Conservation (phyloP, 2,329 filamentous ascomycete genomes). For the Monosporascus sp. region DNA sequence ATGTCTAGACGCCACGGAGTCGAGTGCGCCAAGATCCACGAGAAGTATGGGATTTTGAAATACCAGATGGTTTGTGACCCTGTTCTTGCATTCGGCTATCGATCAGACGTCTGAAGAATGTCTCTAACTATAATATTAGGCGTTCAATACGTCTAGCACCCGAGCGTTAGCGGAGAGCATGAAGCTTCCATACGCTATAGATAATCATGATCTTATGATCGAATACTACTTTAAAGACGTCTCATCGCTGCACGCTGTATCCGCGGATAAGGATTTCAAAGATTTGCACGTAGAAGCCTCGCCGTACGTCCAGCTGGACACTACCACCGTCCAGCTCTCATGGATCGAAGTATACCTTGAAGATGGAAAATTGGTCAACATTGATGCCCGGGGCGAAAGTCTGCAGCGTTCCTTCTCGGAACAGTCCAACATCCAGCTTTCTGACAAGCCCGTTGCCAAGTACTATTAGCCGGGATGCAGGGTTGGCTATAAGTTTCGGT, state of each 20-base stretch:
- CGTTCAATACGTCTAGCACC: slow-evolving; percentile 5
- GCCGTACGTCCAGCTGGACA: slow-evolving; percentile 7
- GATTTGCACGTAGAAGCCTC: slow-evolving; percentile 8
- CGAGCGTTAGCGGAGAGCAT: slow-evolving; percentile 8
- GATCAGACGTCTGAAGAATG: no score
- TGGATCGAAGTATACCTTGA: slow-evolving; percentile 14
- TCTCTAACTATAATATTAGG: slow-evolving; percentile 1
- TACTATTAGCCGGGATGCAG: slow-evolving; percentile 3
- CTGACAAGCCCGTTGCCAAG: slow-evolving; percentile 4
- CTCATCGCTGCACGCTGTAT: slow-evolving; percentile 5
- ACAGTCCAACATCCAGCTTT: slow-evolving; percentile 7
- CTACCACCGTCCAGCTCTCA: slow-evolving; percentile 2
- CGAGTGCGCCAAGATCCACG: slow-evolving; percentile 9
- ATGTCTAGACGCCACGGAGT: slow-evolving; percentile 5
- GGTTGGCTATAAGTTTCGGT: no score
- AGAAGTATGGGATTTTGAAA: slow-evolving; percentile 6
- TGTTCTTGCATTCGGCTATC: background rate
- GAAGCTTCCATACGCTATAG: slow-evolving; percentile 9
- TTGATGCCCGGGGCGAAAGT: slow-evolving; percentile 6
- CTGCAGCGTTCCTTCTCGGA: slow-evolving; percentile 8
- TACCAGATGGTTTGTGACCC: slow-evolving; percentile 5
- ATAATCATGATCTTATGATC: slow-evolving; percentile 10
- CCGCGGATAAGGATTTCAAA: slow-evolving; percentile 12
- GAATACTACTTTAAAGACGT: slow-evolving; percentile 16
- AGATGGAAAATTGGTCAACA: slow-evolving; percentile 9